Evolutionary conservation across 1,284 basidiomycete species (phyloP).

Genomic region (Papiliotrema nemorosa): DNA sequence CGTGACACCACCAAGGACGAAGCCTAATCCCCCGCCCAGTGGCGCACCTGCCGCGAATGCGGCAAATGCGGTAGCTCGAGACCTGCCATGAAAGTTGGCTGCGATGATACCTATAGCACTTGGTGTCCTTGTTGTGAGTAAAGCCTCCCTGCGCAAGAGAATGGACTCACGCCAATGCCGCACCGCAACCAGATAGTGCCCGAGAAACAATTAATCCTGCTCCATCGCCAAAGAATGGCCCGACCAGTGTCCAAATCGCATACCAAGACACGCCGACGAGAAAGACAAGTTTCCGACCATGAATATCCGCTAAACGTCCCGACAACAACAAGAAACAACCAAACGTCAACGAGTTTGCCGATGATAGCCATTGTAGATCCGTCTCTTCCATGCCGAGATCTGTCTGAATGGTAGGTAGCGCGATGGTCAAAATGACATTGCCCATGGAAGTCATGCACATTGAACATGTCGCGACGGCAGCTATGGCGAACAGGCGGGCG

Average conservation of each 20-base stretch:
- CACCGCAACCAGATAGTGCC: conserved; percentile 36
- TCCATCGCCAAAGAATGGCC: conserved; percentile 41
- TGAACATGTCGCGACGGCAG: conserved; percentile 27
- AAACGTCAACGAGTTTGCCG: conserved; percentile 55
- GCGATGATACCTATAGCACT: conserved; percentile 67
- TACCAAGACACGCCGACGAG: conserved; percentile 53
- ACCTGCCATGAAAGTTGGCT: conserved; percentile 62
- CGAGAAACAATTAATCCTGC: conserved; percentile 34
- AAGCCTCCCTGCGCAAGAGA: background rate
- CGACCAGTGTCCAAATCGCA: conserved; percentile 36
- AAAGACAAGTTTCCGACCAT: conserved; percentile 65
- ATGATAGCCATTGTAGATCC: conserved; percentile 64
- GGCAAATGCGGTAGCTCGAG: conserved; percentile 69
- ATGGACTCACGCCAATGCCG: conserved; percentile 30
- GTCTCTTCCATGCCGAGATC: conserved; percentile 51
- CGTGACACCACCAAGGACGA: conserved; percentile 65
- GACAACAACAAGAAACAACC: conserved; percentile 69
- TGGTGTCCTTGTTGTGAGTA: conserved; percentile 26
- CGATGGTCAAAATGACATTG: conserved; percentile 51
- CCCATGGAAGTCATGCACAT: conserved; percentile 27
- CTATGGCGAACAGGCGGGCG: conserved; percentile 18
- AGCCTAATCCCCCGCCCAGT: conserved; percentile 67
- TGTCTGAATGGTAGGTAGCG: conserved; percentile 61
- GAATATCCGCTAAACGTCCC: conserved; percentile 67
- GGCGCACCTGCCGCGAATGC: conserved; percentile 72